phyloP scores from a whole-genome alignment of 768 basidiomycete genomes.

The Leucosporidium scottii region DNA sequence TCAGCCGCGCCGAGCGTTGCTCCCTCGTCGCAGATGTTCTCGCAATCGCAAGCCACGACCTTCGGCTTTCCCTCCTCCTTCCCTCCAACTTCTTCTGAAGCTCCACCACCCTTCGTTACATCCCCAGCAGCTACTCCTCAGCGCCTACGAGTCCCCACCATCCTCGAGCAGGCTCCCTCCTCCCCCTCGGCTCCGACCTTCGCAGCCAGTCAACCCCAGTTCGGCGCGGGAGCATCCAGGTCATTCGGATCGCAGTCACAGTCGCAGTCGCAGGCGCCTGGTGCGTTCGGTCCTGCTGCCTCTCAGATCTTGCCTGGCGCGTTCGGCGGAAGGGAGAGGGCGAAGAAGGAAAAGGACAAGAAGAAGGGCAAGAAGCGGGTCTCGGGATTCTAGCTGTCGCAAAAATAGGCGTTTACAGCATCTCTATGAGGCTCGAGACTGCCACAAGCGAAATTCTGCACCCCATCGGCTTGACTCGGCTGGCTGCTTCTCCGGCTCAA shows the following conservation, averaged over 20 bases:
- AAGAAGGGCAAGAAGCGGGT: conserved; percentile 32
- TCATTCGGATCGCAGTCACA: not conserved
- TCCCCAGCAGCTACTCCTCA: too few species aligned
- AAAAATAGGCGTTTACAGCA: not conserved
- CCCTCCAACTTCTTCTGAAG: not conserved
- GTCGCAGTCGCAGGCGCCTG: not conserved
- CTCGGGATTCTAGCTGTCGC: conserved; percentile 22
- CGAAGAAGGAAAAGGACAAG: conserved; percentile 17
- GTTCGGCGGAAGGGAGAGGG: conserved; percentile 24
- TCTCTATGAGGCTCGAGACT: too few species aligned
- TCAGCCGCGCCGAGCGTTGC: not conserved
- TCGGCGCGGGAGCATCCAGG: not conserved
- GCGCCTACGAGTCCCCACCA: not conserved
- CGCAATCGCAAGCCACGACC: conserved; percentile 7
- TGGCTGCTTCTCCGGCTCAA: too few species aligned
- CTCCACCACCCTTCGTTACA: not conserved
- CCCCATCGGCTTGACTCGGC: too few species aligned
- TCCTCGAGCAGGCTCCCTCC: not conserved
- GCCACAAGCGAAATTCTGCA: too few species aligned
- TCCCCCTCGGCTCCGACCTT: not conserved
- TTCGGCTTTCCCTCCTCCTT: not conserved
- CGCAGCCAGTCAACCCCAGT: not conserved
- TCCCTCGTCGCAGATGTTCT: conserved; percentile 18
- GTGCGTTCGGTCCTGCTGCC: not conserved
- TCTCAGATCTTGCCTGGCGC: conserved; percentile 32